Conservation (phyloP, 306 rosid genomes). For the Prunus campanulata region DNA sequence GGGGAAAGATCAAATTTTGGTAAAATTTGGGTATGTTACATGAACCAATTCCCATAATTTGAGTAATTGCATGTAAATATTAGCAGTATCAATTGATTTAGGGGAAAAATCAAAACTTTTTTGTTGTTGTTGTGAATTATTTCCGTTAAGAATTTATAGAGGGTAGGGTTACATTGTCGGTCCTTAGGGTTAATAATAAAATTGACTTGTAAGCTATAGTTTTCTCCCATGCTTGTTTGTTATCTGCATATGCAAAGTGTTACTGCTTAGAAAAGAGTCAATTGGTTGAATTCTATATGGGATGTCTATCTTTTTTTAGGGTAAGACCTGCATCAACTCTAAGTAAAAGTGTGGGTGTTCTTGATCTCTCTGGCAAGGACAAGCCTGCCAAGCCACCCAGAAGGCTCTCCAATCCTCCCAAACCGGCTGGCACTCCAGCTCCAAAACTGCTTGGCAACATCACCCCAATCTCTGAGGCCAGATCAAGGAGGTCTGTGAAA, state of each 20-base stretch:
- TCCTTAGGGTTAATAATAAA: background rate
- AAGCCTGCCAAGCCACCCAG: constrained; percentile 86
- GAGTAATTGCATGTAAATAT: background rate
- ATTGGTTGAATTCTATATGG: background rate
- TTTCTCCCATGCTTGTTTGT: background rate
- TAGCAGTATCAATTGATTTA: background rate
- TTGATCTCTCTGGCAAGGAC: constrained; percentile 76
- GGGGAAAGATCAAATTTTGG: background rate
- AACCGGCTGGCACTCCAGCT: constrained; percentile 48
- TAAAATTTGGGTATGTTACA: background rate
- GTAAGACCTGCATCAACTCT: constrained; percentile 50
- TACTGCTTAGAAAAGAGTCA: background rate
- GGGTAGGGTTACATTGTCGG: background rate
- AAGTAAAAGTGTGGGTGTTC: constrained; percentile 70
- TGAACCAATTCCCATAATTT: background rate
- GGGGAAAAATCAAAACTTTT: background rate
- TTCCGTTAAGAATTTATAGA: background rate
- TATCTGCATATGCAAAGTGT: background rate
- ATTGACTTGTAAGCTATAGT: background rate
- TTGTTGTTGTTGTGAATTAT: background rate
- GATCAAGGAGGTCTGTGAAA: constrained; percentile 45
- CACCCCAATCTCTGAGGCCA: constrained; percentile 73
- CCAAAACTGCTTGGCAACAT: constrained; percentile 47
- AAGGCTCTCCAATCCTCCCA: constrained; percentile 74
- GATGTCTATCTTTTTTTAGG: constrained; percentile 38